Base-by-base conservation (phyloP, 352 stramenopile species). In the Phytophthora sansomeana region DNA sequence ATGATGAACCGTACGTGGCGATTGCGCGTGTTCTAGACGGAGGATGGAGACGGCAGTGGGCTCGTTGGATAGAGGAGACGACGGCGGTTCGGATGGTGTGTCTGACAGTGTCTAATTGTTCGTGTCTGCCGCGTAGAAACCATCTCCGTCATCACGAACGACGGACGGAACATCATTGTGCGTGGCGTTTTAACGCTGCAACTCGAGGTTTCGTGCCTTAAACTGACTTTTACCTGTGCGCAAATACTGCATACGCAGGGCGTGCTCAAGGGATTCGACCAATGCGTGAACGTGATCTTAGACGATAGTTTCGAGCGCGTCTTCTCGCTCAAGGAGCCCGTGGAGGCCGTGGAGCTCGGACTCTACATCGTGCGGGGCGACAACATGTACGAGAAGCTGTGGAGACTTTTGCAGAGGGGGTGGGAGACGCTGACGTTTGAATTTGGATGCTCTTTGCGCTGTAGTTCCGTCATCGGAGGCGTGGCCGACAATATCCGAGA, bases 141-240 rank as follows among this genome's bases (percentile, higher is more conserved):
- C 44, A 93, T 98, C 63, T 97, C 89, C 11, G 85, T 98, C 28
- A 97, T 98, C 69, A 98, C 93, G 7, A 97, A 97, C 61, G 93
- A 98, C 67, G 93, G 93, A n/a, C 85, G 92, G 63, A 97, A 98
- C 72, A 98, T 98, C 70, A 91, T 98, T 60, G 93, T 96, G 79
- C 54, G 84, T 70, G 47, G 14, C 3, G 21, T 24, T 24, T 24
- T 24, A 24, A 3, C 21, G 1, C 11, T 46, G 16, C 17, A 33
- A 47, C 14, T 32, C 10, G 17, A 19, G 16, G 11, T 29, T 41
- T 21, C 49, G 28, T 24, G 21, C 21, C 19, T 2, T 6, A 5
- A 14, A 36, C 16, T 56, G 24, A 48, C 13, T 44, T 17, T 1
- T 2, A 44, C 43, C 26, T 78, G 21, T 60, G 10, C 11, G 28